A percentile compares a stretch with the other conserved stretches of the same genome.
Evolutionary conservation across 352 stramenopile genomes (phyloP).

Genomic region (Phytophthora cryptogea): DNA sequence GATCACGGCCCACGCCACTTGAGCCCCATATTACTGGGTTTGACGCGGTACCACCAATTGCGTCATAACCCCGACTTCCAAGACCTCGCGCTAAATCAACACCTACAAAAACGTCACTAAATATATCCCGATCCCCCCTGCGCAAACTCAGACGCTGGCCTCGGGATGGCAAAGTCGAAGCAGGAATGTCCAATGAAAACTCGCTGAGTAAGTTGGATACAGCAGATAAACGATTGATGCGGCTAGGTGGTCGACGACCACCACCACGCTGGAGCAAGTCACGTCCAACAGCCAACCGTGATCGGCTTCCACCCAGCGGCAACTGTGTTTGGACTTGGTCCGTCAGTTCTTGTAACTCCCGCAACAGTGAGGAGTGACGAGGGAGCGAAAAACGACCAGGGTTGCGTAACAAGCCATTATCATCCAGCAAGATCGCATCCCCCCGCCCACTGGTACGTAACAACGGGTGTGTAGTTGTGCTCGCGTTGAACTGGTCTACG

Average conservation of each 20-base stretch:
- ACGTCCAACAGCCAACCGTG: constrained; percentile 41
- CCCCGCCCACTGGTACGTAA: constrained; percentile 44
- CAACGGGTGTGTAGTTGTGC: constrained; percentile 41
- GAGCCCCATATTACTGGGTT: constrained; percentile 46
- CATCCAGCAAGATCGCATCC: constrained; percentile 37
- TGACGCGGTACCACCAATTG: constrained; percentile 26
- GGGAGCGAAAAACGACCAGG: constrained; percentile 48
- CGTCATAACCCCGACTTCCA: constrained; percentile 35
- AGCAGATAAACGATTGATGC: constrained; percentile 62
- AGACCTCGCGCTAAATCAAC: constrained; percentile 43
- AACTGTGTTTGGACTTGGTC: constrained; percentile 80
- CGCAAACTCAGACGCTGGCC: constrained; percentile 48
- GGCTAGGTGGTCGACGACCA: constrained; percentile 61
- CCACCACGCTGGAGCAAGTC: constrained; percentile 48
- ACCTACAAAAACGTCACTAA: constrained; percentile 44
- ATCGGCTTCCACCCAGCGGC: constrained; percentile 33
- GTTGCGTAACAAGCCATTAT: constrained; percentile 32
- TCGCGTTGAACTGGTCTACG: constrained; percentile 18
- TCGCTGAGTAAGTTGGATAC: constrained; percentile 83
- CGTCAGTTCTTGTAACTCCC: constrained; percentile 74
- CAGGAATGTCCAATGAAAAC: constrained; percentile 81
- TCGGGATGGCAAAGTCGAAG: constrained; percentile 36
- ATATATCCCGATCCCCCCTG: constrained; percentile 52
- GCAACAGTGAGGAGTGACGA: constrained; percentile 72
- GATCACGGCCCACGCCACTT: constrained; percentile 35